phyloP scores from a whole-genome alignment of 805 yeast species.

The Candida anglica region DNA sequence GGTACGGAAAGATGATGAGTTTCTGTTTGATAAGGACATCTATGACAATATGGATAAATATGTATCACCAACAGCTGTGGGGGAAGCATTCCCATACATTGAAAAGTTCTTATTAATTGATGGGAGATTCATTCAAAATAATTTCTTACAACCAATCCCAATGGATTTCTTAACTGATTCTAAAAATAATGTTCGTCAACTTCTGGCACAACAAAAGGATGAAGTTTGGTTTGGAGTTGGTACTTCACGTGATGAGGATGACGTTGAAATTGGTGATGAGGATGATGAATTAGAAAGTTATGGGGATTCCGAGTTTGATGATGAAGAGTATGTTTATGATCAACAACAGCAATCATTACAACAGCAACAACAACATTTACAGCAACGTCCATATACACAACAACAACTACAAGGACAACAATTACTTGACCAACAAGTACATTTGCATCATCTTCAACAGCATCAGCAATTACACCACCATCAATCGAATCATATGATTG shows the following conservation, averaged over 20 bases:
- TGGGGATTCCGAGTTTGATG: constrained; percentile 28
- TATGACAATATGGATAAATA: constrained; percentile 21
- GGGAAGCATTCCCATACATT: constrained; percentile 20
- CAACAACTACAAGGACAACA: constrained; percentile 2
- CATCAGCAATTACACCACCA: constrained; percentile 1
- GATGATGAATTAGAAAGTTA: constrained; percentile 18
- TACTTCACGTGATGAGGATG: constrained; percentile 22
- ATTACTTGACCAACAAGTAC: background rate
- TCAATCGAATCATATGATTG: background rate
- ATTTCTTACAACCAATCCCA: constrained; percentile 33
- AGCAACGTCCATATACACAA: constrained; percentile 3
- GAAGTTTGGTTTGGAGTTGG: constrained; percentile 5
- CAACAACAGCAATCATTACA: constrained; percentile 4
- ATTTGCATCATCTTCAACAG: constrained; percentile 1
- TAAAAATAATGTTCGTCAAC: constrained; percentile 10
- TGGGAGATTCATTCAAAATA: constrained; percentile 37
- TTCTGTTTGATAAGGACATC: constrained; percentile 34
- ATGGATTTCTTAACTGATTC: constrained; percentile 21
- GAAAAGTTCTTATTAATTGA: constrained; percentile 37
- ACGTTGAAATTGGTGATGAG: constrained; percentile 18
- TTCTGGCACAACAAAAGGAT: constrained; percentile 5
- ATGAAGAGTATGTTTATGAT: constrained; percentile 20
- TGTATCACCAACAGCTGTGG: too few species aligned
- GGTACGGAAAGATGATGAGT: constrained; percentile 41
- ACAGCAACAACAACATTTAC: constrained; percentile 7